phyloP scores from a whole-genome alignment of 2,329 filamentous ascomycete genomes.

The Botrytis tulipae region DNA sequence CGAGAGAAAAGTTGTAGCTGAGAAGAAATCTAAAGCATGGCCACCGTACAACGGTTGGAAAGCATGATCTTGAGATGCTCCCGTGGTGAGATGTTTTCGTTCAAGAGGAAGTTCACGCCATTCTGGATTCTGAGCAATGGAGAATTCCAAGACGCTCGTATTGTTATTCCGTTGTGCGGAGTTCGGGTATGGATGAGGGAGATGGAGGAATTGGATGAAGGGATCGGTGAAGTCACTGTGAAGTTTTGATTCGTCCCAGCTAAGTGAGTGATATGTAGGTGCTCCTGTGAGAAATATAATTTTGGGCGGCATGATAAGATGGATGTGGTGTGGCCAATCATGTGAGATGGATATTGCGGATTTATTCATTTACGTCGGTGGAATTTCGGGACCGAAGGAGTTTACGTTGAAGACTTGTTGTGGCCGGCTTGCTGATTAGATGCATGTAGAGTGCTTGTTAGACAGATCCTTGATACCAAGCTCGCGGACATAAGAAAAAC shows the following conservation, averaged over 20 bases:
- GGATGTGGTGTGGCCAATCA: neutral
- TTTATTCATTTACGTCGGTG: neutral
- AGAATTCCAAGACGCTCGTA: constrained; percentile 13
- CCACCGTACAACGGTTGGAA: constrained; percentile 37
- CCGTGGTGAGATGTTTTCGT: constrained; percentile 48
- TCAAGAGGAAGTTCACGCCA: constrained; percentile 57
- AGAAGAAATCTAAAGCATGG: constrained; percentile 47
- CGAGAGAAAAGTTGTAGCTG: constrained; percentile 38
- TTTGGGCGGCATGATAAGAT: constrained; percentile 13
- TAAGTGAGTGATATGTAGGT: constrained; percentile 52
- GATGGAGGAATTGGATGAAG: constrained; percentile 43
- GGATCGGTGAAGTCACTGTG: constrained; percentile 47
- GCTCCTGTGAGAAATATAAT: constrained; percentile 41
- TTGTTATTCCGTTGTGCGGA: constrained; percentile 17
- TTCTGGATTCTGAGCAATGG: constrained; percentile 21
- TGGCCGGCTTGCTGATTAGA: neutral
- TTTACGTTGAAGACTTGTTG: neutral
- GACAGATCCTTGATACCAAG: neutral
- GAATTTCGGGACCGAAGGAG: constrained; percentile 1
- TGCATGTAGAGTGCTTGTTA: too few relatives aligned
- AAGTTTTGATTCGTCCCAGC: constrained; percentile 54
- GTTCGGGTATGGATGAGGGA: constrained; percentile 17
- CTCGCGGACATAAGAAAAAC: constrained; percentile 11
- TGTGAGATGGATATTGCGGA: neutral
- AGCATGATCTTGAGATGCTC: constrained; percentile 49